These are phyloP conservation scores for Fraxinus latifolia DNA, from an alignment of 305 asterid species.

Conservation along the genomic window DNA sequence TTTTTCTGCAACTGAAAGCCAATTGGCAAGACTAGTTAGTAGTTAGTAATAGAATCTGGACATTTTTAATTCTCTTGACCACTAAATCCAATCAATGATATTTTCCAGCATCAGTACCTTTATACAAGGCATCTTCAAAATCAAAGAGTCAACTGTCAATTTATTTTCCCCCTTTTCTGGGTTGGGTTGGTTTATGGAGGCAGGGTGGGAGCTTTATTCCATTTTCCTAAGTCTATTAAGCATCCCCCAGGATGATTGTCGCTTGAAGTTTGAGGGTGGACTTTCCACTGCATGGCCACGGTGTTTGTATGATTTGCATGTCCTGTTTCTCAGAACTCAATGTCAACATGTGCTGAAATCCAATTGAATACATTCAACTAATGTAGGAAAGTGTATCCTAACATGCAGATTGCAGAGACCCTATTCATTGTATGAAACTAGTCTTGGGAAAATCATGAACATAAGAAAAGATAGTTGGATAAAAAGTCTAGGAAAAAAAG, in stretches of 20 bases:
- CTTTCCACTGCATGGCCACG: neutral
- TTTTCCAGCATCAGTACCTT: neutral
- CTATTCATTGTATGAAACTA: neutral
- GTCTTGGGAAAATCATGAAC: neutral
- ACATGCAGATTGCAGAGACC: neutral
- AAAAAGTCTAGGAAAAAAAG: neutral
- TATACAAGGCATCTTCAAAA: neutral
- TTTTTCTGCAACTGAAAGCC: neutral
- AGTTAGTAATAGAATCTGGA: neutral
- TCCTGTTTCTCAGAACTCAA: neutral
- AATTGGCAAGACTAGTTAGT: neutral
- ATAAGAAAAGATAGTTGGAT: neutral
- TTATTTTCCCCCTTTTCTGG: neutral
- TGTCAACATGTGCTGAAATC: neutral
- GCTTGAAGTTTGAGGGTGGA: neutral
- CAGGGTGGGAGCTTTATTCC: neutral
- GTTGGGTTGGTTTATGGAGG: neutral
- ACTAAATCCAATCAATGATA: neutral
- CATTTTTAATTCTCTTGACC: neutral
- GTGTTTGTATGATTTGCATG: neutral
- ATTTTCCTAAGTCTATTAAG: neutral
- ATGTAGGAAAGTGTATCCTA: neutral
- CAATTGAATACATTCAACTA: neutral
- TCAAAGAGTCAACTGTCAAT: neutral
- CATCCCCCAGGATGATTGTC: neutral